Conservation (phyloP, 768 basidiomycete species). For the Lyophyllum shimeji region DNA sequence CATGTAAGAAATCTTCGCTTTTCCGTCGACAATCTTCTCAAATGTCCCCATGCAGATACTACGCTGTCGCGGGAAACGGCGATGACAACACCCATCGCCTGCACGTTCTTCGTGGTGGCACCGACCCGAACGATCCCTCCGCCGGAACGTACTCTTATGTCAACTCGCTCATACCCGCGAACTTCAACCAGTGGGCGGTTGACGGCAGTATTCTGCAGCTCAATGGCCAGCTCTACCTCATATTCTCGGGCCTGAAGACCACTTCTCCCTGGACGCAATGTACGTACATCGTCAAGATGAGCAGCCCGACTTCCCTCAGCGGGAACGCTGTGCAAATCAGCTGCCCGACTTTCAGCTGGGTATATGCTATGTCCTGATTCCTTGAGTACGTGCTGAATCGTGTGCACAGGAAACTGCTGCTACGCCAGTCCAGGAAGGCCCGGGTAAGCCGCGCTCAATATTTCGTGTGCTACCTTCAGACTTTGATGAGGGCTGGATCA, state of each 20-base stretch:
- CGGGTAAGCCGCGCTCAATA: neutral
- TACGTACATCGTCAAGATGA: constrained; percentile 18
- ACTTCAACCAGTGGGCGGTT: constrained; percentile 19
- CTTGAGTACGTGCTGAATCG: neutral
- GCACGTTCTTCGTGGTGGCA: constrained; percentile 16
- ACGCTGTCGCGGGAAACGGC: constrained; percentile 16
- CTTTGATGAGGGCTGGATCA: neutral
- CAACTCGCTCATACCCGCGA: constrained; percentile 16
- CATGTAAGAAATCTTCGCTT: constrained; percentile 3
- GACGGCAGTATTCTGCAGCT: constrained; percentile 15
- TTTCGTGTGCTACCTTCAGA: neutral
- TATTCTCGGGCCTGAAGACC: constrained; percentile 15
- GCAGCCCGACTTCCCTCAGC: constrained; percentile 13
- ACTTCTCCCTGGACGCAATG: constrained; percentile 17
- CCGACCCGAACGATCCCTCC: constrained; percentile 14
- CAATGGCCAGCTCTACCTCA: constrained; percentile 10
- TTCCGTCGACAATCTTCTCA: neutral
- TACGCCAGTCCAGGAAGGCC: constrained; percentile 16
- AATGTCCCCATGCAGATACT: constrained; percentile 7
- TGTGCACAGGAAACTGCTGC: constrained; percentile 10
- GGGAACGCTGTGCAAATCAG: constrained; percentile 16
- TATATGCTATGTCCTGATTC: neutral
- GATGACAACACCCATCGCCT: constrained; percentile 17
- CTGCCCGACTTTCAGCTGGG: constrained; percentile 15
- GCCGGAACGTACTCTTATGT: constrained; percentile 11